phyloP scores from a whole-genome alignment of 345 rosid genomes.

The Aegle marmelos region DNA sequence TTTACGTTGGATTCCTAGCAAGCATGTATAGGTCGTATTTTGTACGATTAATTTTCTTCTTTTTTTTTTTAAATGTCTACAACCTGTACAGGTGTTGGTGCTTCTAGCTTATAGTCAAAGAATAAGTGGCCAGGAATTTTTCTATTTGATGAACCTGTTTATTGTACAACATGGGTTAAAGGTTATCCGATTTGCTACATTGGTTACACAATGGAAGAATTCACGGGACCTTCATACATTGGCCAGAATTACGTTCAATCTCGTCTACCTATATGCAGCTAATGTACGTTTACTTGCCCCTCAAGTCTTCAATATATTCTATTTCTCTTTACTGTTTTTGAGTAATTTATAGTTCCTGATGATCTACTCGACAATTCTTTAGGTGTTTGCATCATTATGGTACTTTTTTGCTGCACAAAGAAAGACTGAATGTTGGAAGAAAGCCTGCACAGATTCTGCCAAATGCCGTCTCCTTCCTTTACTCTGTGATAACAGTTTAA shows the following conservation, averaged over 20 bases:
- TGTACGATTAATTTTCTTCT: background rate
- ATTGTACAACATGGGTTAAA: slow-evolving; percentile 30
- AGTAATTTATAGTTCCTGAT: background rate
- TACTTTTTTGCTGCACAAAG: background rate
- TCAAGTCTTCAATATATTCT: too few relatives aligned
- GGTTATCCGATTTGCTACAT: slow-evolving; percentile 27
- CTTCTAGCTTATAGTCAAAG: slow-evolving; percentile 20
- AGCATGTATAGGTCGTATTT: too few relatives aligned
- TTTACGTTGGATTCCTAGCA: too few relatives aligned
- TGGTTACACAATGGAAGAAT: slow-evolving; percentile 27
- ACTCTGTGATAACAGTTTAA: background rate
- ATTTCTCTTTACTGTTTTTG: background rate
- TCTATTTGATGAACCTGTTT: slow-evolving; percentile 31
- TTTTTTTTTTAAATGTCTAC: background rate
- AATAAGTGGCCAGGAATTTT: slow-evolving; percentile 20
- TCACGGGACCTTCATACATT: slow-evolving; percentile 32
- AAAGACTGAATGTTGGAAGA: slow-evolving; percentile 1
- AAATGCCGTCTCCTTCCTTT: background rate
- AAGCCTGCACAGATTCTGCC: background rate
- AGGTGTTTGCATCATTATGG: slow-evolving; percentile 1
- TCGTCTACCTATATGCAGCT: slow-evolving; percentile 31
- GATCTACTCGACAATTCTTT: background rate
- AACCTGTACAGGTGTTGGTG: slow-evolving; percentile 21
- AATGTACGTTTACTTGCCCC: slow-evolving; percentile 22
- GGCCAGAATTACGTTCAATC: slow-evolving; percentile 33